A percentile compares a stretch with the other conserved stretches of the same genome.
Evolutionary conservation across 345 rosid species (phyloP).

Genomic region (Salix purpurea): DNA sequence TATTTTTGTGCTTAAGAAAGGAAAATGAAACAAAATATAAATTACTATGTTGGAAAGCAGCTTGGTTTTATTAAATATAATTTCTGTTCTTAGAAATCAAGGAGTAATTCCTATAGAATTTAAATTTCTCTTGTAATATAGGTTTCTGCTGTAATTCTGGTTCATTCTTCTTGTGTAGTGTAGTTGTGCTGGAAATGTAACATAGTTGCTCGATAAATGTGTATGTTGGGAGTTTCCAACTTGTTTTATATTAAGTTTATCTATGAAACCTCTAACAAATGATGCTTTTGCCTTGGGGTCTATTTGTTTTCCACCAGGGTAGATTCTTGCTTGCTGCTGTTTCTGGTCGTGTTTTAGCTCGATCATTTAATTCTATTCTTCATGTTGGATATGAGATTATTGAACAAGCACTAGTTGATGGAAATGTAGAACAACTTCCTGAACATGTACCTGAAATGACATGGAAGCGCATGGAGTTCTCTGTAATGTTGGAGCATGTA

Average conservation of each 20-base stretch:
- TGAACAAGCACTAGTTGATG: conserved; percentile 80
- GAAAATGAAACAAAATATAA: too few relatives aligned
- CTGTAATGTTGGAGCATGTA: conserved; percentile 95
- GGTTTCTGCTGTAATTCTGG: too few relatives aligned
- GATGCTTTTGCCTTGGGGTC: not conserved
- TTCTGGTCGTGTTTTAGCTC: conserved; percentile 93
- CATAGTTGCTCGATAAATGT: too few relatives aligned
- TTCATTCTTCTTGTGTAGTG: too few relatives aligned
- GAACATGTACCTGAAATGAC: conserved; percentile 89
- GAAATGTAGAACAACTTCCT: conserved; percentile 51
- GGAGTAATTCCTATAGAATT: too few relatives aligned
- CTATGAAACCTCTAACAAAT: conserved; percentile 1
- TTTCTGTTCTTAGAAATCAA: too few relatives aligned
- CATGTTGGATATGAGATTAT: conserved; percentile 84
- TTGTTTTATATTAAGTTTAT: not conserved
- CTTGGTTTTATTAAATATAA: too few relatives aligned
- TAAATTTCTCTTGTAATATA: too few relatives aligned
- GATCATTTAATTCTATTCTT: conserved; percentile 84
- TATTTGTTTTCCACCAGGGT: conserved; percentile 48
- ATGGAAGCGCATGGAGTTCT: conserved; percentile 80
- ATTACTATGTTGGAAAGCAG: too few relatives aligned
- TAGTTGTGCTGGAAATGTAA: too few relatives aligned
- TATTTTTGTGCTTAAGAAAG: not conserved
- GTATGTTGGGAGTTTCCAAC: not conserved
- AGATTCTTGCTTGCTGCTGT: conserved; percentile 97